phyloP scores from a whole-genome alignment of 257 asterid genomes.

The Nicotiana attenuata region DNA sequence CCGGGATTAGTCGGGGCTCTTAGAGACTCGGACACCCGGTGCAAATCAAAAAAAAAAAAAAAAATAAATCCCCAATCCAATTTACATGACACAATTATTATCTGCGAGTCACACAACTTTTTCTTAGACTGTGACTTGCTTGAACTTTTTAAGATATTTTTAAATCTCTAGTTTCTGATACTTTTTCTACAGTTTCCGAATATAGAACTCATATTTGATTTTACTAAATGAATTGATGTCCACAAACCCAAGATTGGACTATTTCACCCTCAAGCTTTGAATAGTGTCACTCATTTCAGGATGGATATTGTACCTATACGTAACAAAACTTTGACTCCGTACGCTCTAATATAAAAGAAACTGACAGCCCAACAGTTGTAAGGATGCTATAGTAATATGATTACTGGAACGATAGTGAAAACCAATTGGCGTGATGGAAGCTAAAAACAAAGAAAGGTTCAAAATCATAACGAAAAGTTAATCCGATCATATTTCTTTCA shows the following conservation, averaged over 20 bases:
- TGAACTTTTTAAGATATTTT: neutral
- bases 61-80: neutral
- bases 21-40: no score
- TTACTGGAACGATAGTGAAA: neutral
- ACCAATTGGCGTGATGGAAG: neutral
- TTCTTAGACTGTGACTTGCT: neutral
- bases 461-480: neutral
- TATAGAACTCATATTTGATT: neutral
- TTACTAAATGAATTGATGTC: neutral
- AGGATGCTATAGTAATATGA: neutral
- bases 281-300: neutral
- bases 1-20: no score
- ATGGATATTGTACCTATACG: neutral
- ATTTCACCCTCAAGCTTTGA: neutral
- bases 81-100: neutral
- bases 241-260: neutral
- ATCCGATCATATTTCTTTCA: neutral
- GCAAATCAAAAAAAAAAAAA: no score
- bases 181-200: neutral
- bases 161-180: neutral
- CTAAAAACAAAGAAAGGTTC: neutral
- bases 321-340: neutral
- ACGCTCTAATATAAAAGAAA: neutral
- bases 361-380: neutral
- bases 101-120: neutral